Conservation (phyloP, 129 eudicot genomes). For the Chrysanthemum makinoi region DNA sequence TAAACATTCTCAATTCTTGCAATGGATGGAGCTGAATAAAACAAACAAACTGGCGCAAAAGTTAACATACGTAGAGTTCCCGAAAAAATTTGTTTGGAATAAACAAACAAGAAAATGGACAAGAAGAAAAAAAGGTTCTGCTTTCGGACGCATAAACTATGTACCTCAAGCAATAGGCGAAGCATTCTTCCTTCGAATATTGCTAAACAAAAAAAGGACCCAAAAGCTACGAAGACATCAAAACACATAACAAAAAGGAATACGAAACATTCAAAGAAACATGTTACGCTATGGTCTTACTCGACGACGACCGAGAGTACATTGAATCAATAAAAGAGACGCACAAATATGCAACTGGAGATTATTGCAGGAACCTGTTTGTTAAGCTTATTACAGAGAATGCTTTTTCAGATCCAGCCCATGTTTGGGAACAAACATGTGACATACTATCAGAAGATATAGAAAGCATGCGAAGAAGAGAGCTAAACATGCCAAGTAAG, state of each 20-base stretch:
- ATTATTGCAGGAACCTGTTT: neutral
- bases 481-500: neutral
- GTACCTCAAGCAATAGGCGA: neutral
- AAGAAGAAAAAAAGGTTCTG: neutral
- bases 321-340: neutral
- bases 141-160: neutral
- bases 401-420: no score
- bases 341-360: neutral
- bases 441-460: neutral
- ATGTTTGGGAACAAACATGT: neutral
- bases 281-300: neutral
- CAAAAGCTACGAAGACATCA: neutral
- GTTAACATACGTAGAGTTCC: neutral
- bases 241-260: neutral
- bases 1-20: neutral
- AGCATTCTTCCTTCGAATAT: neutral
- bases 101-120: neutral
- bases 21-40: neutral
- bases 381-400: neutral
- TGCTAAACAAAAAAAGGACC: neutral
- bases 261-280: neutral
- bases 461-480: neutral
- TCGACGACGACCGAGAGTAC: neutral
- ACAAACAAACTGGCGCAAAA: neutral
- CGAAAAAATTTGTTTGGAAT: neutral